These are phyloP conservation scores for Chimonanthus praecox DNA, from an alignment of 164 flowering plant genomes.

Conservation along the genomic window DNA sequence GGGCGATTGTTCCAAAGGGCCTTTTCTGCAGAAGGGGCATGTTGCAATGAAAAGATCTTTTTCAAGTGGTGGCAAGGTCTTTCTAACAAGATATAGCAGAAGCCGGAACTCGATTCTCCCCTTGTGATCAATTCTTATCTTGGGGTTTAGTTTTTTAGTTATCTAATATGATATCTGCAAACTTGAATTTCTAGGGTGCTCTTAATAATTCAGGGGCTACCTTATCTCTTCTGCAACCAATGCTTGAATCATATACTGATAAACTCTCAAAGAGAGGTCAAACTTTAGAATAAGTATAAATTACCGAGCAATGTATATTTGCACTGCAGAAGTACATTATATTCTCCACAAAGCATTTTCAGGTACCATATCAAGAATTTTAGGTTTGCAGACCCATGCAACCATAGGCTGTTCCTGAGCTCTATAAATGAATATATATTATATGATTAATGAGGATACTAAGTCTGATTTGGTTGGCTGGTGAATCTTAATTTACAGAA, in stretches of 20 bases:
- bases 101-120: slow-evolving; percentile 35
- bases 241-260: background rate
- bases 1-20: slow-evolving; percentile 29
- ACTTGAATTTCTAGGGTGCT: background rate
- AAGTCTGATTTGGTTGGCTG: background rate
- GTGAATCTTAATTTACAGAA: background rate
- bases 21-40: slow-evolving; percentile 23
- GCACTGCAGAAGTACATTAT: background rate
- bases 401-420: background rate
- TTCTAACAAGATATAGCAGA: slow-evolving; percentile 21
- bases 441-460: background rate
- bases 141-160: background rate
- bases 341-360: background rate
- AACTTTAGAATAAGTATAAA: background rate
- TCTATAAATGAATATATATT: background rate
- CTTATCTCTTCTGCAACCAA: background rate
- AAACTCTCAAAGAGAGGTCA: background rate
- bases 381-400: background rate
- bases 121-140: slow-evolving; percentile 15
- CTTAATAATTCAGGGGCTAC: slow-evolving; percentile 1
- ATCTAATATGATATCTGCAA: background rate
- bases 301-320: background rate
- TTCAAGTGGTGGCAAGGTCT: slow-evolving; percentile 37
- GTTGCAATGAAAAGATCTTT: slow-evolving; percentile 46
- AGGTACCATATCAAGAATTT: background rate